phyloP scores from a whole-genome alignment of 1,284 basidiomycete species.

The Papiliotrema terrestris region DNA sequence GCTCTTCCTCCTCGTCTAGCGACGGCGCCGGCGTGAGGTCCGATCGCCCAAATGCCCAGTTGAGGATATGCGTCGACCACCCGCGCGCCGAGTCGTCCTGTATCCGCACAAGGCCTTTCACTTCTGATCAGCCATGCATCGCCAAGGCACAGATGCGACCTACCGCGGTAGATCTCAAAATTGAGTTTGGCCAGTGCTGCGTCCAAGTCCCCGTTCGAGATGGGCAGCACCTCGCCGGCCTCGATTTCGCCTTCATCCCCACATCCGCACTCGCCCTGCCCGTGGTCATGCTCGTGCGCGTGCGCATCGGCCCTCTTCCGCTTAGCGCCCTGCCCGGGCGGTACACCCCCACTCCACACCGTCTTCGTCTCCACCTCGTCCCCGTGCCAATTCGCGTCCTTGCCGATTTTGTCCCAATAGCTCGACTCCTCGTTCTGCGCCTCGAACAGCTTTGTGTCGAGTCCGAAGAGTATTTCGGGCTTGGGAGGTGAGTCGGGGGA shows the following conservation, averaged over 20 bases:
- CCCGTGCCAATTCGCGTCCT: slow-evolving; percentile 53
- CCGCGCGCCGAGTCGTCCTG: slow-evolving; percentile 1
- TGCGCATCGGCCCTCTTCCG: slow-evolving; percentile 5
- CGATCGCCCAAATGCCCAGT: slow-evolving; percentile 85
- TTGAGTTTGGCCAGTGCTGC: slow-evolving; percentile 46
- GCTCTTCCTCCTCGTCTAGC: slow-evolving; percentile 41
- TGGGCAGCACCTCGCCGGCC: slow-evolving; percentile 6
- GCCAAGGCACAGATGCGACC: slow-evolving; percentile 55
- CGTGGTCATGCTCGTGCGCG: slow-evolving; percentile 38
- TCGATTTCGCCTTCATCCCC: slow-evolving; percentile 8
- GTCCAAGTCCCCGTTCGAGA: slow-evolving; percentile 45
- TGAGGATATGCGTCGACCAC: slow-evolving; percentile 60
- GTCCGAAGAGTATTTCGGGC: slow-evolving; percentile 73
- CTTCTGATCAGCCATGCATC: slow-evolving; percentile 42
- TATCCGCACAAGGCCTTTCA: slow-evolving; percentile 72
- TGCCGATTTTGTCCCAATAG: slow-evolving; percentile 22
- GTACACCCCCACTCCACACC: slow-evolving; percentile 53
- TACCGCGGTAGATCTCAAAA: slow-evolving; percentile 48
- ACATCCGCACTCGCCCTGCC: slow-evolving; percentile 9
- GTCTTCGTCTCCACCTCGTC: slow-evolving; percentile 79
- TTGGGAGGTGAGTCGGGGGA: slow-evolving; percentile 43
- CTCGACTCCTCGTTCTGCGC: slow-evolving; percentile 42
- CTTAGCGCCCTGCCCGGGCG: slow-evolving; percentile 21
- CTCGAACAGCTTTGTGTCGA: slow-evolving; percentile 72
- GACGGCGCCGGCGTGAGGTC: slow-evolving; percentile 58